Percentiles rank a stretch among this genome's conserved stretches.
Evolutionary conservation across 805 yeast species (phyloP).

Genomic region (Saitoella complicata): DNA sequence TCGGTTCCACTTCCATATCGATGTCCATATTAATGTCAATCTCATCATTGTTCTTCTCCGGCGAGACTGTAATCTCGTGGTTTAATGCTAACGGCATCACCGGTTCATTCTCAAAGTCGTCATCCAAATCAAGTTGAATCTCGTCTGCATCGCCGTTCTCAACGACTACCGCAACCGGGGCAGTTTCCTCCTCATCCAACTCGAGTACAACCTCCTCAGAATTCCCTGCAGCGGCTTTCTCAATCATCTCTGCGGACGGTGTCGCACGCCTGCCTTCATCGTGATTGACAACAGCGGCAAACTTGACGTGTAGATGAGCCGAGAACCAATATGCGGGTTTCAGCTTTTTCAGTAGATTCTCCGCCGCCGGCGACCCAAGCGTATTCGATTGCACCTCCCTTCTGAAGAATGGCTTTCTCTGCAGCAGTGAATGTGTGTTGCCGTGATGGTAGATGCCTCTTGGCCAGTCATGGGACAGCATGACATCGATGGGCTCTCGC

Average conservation of each 20-base stretch:
- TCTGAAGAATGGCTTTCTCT: conserved; percentile 48
- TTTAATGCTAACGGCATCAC: too few relatives aligned
- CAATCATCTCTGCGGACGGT: background rate
- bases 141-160: conserved; percentile 5
- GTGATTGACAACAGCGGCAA: conserved; percentile 39
- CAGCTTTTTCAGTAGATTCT: conserved; percentile 34
- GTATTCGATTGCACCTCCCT: conserved; percentile 41
- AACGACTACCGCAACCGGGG: background rate
- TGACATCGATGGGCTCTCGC: conserved; percentile 32
- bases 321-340: conserved; percentile 69
- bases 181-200: background rate
- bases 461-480: conserved; percentile 92
- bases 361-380: conserved; percentile 60
- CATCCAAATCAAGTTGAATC: conserved; percentile 13
- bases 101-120: conserved; percentile 3
- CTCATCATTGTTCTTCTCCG: background rate
- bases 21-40: conserved; percentile 14
- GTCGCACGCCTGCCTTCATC: conserved; percentile 1
- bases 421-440: conserved; percentile 31
- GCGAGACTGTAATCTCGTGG: too few relatives aligned
- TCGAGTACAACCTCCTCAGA: background rate
- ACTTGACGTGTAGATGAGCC: conserved; percentile 74
- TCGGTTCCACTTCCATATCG: conserved; percentile 6
- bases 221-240: background rate
- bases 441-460: conserved; percentile 58